Evolutionary conservation across 1,284 basidiomycete species (phyloP), one percentile per base, ranked within the genome.

Genomic region (Sporisorium exsertum): DNA sequence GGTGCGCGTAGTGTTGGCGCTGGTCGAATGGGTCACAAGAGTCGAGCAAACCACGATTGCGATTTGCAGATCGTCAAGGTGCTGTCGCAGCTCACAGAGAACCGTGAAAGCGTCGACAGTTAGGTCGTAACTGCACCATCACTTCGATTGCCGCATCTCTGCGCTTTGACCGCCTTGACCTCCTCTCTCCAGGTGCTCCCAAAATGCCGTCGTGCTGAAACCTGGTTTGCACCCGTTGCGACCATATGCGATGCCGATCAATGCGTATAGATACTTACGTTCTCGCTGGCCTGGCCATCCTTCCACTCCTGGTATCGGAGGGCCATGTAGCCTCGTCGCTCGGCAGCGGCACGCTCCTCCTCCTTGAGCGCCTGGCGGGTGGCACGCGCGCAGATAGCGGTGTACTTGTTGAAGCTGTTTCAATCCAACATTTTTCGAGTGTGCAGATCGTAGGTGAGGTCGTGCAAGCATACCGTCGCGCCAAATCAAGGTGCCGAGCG

Each of bases 341-440:
- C 86, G 40, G 86, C 86, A 65, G 80, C 77, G 56, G 84, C 81
- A 45, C 86, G 82, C 76, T 85, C 73, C 66, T 86, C 83, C 80
- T 87, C 86, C 83, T 87, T 87, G 77, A 87, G 84, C 9, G 79
- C 84, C 68, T 84, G 80, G 54, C 86, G 85, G 51, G 86, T 86
- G 29, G 86, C 86, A 35, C 85, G 84, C 16, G 85, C 85, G 53
- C 82, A 82, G 77, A 87, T 83, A 58, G 79, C 72, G 64, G 86
- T 84, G 84, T 86, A 87, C 84, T 86, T 86, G 86, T 87, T 87
- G 86, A 85, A 87, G 64, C 86, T 87, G 81, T 45, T 54, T 42
- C 22, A 29, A 45, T 27, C 15, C 40, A 29, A 47, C 22, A 22
- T 29, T 29, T 32, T 29, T 32, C 52, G 8, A 49, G 32, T 61